phyloP scores from a whole-genome alignment of 2,329 filamentous ascomycete genomes.

The Fusarium sororula region DNA sequence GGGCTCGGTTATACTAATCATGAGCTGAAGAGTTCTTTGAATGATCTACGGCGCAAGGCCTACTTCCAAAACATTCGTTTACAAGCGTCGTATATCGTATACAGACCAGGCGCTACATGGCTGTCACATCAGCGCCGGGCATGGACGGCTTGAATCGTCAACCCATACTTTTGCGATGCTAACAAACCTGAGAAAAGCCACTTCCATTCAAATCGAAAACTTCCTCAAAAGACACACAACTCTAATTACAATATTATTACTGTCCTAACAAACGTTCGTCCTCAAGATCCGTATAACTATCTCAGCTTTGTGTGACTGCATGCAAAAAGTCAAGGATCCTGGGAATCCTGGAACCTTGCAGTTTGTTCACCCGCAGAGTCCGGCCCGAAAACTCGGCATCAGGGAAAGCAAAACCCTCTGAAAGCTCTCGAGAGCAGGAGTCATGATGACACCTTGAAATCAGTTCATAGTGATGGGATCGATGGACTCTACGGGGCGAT shows the following conservation, averaged over 20 bases:
- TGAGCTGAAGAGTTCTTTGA: slow-evolving; percentile 41
- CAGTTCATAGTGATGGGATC: slow-evolving; percentile 35
- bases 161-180: slow-evolving; percentile 61
- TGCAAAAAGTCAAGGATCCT: slow-evolving; percentile 38
- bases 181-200: slow-evolving; percentile 67
- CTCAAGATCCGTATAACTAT: background rate
- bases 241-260: background rate
- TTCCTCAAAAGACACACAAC: background rate
- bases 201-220: background rate
- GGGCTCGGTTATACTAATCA: background rate
- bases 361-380: slow-evolving; percentile 62
- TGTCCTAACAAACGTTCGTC: background rate
- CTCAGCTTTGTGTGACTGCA: background rate
- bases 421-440: slow-evolving; percentile 59
- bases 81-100: slow-evolving; percentile 3
- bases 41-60: slow-evolving; percentile 57
- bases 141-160: slow-evolving; percentile 52
- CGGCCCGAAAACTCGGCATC: slow-evolving; percentile 66
- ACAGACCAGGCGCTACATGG: background rate
- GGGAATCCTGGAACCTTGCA: slow-evolving; percentile 54
- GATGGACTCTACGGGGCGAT: background rate
- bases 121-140: background rate
- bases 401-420: slow-evolving; percentile 62
- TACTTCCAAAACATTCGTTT: background rate
- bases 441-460: slow-evolving; percentile 59